Evolutionary conservation across 1,284 basidiomycete species (phyloP), one percentile per base, ranked within the genome.

Genomic region (Prillingera fragicola): DNA sequence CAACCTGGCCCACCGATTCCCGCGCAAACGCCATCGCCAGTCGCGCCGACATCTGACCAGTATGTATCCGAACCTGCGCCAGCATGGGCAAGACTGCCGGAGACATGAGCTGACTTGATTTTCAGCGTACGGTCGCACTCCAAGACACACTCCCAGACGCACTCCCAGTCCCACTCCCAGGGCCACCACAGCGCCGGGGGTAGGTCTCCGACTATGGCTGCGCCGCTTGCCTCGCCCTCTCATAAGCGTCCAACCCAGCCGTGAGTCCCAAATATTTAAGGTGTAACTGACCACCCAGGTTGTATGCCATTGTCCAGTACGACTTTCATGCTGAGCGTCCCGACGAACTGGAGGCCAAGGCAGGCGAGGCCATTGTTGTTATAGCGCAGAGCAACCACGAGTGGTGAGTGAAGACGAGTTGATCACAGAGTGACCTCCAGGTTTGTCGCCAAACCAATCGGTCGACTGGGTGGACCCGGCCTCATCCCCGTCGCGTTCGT

Each of bases 401-500:
- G 44, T 74, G 73, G 73, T 72, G 43, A 41, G 72, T 59, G 9
- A 8, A 8, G 14, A 8, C 14, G 12, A n/a, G 27, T 12, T 13
- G 14, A 28, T 24, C n/a, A 22, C 12, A 10, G 10, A 26, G 15
- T 32, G 31, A 19, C 25, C 22, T 10, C 53, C 55, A 78, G 78
- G 78, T 78, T 78, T 50, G 77, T 79, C 10, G 78, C 77, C 25
- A 98, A 98, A 71, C 90, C 91, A 5, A 97, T 98, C 59, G 90
- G 90, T 38, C 78, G 83, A 43, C 79, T 99, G 8, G 92, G 95
- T 17, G 84, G 91, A 49, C 92, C 95, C 1, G 95, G 95, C 36
- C 78, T 99, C 47, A 98, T 98, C 43, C 95, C 95, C 5, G 90
- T 90, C 25, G 82, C 90, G 1, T 98, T 97, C 67, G 91, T 99